Evolutionary conservation across 495 filamentous ascomycete species (phyloP), one percentile per base, ranked within the genome.

Genomic region (Aspergillus ellipticus): DNA sequence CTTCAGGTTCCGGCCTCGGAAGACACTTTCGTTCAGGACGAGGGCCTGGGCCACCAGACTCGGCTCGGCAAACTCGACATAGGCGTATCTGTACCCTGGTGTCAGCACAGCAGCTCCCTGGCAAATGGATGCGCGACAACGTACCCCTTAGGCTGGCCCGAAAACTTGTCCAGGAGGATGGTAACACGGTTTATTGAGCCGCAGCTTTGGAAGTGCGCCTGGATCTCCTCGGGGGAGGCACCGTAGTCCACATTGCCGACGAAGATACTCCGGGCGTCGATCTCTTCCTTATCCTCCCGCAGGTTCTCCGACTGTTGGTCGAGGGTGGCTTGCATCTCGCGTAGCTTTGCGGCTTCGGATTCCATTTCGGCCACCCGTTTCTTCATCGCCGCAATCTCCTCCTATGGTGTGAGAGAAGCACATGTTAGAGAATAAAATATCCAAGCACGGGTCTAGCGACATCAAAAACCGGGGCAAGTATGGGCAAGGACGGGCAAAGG

Each of bases 161-260:
- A 93, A 66, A 96, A 97, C 75, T 97, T 97, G 75, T 99, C 95
- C 57, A 99, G 78, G 53, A 99, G 76, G 54, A 99, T 99, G 4
- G 95, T 99, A 46, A 99, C 95, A 37, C 95, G 87, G 66, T 99
- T 97, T 78, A 99, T 99, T 53, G 89, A 90, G 37, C 95, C 95
- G 64, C 90, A 96, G 79, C 85, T 96, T 76, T 96, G 92, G 75
- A 99, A 99, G 69, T 99, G 95, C 35, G 92, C 90, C 77, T 99
- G 95, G 55, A 99, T 96, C 74, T 99, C 95, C 74, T 99, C 95
- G 0, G 95, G 94, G 15, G 92, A 95, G 24, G 94, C 93, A 56
- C 90, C 91, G 72, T 99, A 99, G 70, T 99, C 95, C 53, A 99
- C 95, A 66, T 99, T 99, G 46, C 95, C 95, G 21, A 99, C 95